These are phyloP conservation scores for Apiospora hydei DNA, from an alignment of 2,329 filamentous ascomycete species.

Conservation along the genomic window DNA sequence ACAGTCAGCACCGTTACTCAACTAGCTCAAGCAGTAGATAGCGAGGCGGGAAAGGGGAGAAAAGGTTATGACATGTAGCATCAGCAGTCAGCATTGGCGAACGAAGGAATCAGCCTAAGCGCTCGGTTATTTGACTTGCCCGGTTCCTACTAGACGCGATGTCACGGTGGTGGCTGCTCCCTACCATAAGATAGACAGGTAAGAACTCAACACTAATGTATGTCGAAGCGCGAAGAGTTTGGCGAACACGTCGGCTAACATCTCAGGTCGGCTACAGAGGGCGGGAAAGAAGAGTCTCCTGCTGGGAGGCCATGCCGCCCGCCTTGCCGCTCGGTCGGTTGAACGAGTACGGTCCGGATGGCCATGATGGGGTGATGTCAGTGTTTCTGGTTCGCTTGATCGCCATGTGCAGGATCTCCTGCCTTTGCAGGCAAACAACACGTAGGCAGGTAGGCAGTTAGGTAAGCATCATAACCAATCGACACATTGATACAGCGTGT, in stretches of 20 bases:
- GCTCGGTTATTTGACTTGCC: not conserved
- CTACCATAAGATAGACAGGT: not conserved
- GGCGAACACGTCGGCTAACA: not conserved
- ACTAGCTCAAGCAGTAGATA: not conserved
- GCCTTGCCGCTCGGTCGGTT: not conserved
- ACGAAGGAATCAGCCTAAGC: conserved; percentile 12
- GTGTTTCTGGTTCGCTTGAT: not conserved
- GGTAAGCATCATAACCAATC: not conserved
- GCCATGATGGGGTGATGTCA: not conserved
- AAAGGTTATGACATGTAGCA: not conserved
- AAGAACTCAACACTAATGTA: not conserved
- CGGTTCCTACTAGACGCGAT: not conserved
- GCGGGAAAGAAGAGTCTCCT: not conserved
- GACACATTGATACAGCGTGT: not conserved
- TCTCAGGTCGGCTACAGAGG: not conserved
- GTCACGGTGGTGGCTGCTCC: not conserved
- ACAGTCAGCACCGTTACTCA: not conserved
- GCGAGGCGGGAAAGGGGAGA: not conserved
- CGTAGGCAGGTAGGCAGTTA: not conserved
- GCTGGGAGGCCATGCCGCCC: not conserved
- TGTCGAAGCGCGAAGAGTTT: not conserved
- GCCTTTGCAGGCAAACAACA: not conserved
- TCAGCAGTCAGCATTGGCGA: not conserved
- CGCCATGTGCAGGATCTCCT: not conserved
- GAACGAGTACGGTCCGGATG: not conserved